Evolutionary conservation across 306 rosid genomes (phyloP), one percentile per base, ranked within the genome.

Genomic region (Rosa lucieae): DNA sequence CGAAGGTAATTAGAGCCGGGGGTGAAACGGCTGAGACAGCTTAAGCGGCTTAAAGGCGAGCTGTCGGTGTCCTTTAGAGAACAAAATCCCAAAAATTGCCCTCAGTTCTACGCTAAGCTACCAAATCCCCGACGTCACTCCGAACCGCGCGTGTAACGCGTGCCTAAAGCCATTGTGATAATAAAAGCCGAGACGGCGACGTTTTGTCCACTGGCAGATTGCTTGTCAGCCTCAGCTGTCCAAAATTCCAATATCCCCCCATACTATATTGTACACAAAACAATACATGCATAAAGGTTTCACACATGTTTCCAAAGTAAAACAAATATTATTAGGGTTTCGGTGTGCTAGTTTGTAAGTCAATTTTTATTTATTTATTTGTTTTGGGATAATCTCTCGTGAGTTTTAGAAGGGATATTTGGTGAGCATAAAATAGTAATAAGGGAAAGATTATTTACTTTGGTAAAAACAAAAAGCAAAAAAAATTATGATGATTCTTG

Each of bases 51-150:
- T 65, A 10, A 49, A 37, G 67, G 70, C 43, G 3, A 79, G 76
- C 83, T 74, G 89, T 86, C 89, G 89, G 91, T 88, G 91, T 74
- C 69, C 15, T 32, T 44, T 63, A 58, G 69, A 46, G 46, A 67
- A 62, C 20, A 83, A 83, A 63, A 63, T 75, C 70, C 61, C 58
- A 49, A 0, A 32, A 23, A 63, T 59, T 76, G 80, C 75, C 81
- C 84, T 70, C 66, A 61, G 83, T 74, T 86, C 74, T 80, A 79
- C 89, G 89, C 89, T 70, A 88, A 77, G 87, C 73, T 78, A 83
- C 53, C 14, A 58, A 71, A 80, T 76, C 29, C 43, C n/a, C 67
- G 11, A 75, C 79, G 79, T 61, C 79, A 75, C 71, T 8, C 8
- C 23, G 48, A 47, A 56, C 39, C 77, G 80, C 82, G 81, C 67